Base-by-base conservation (phyloP, 140 eudicot genomes). In the Stevia rebaudiana region DNA sequence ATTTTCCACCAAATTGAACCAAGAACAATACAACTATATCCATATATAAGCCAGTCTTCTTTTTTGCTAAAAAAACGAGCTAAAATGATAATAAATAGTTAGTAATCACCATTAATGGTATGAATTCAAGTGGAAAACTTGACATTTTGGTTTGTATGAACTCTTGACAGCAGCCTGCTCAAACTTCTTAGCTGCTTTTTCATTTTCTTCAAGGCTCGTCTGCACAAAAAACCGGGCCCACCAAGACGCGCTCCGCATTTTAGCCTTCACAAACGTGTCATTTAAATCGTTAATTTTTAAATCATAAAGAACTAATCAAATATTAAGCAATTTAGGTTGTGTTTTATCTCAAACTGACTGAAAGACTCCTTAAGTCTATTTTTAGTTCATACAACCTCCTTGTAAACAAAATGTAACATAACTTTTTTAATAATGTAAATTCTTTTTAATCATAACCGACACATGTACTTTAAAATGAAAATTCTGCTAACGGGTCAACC, bases 181-280 rank as follows among this genome's bases (percentile, higher is more conserved):
- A 33, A 87, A 87, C 73, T 87, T 87, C 71, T 84, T 84, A 4
- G 71, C 75, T 24, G 95, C 91, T 13, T 58, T 79, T 71, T 87
- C 92, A 28, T 87, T 87, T 73, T 81, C 91, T 58, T 83, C 88
- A 2, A 87, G 76, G 39, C 88, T 85, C 19, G 87, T 81, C 68
- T 87, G 91, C 46, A 78, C 89, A 55, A 87, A 87, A 76, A 87
- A 87, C 19, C 86, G 83, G 15, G 79, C 76, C 95, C 95, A 87
- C 95, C 95, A 87, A 12, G 88, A 70, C 13, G 87, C 77, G 55
- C 92, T 84, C 65, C 95, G 70, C 92, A 78, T 83, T 81, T 87
- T 87, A 11, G 95, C 95, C 95, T 87, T 44, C 61, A 70, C 30
- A 74, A 28, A 64, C 23, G 9, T 11, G 41, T 40, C 23, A 58